Evolutionary conservation across 306 rosid genomes (phyloP).

Genomic region (Casuarina cunninghamiana): DNA sequence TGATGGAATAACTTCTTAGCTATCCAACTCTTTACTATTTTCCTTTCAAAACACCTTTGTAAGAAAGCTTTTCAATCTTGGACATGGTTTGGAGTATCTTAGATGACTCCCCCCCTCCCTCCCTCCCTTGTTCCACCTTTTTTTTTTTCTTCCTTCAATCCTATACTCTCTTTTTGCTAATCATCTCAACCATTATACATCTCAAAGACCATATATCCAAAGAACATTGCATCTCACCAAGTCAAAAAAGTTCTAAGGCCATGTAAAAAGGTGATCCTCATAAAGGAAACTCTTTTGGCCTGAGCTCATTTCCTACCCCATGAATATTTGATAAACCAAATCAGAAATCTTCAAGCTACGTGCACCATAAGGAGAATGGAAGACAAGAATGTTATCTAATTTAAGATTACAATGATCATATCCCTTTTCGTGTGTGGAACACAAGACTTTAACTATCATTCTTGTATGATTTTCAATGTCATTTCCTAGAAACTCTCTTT

Average conservation of each 20-base stretch:
- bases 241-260: neutral
- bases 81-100: no score
- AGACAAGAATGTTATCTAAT: neutral
- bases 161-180: neutral
- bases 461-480: neutral
- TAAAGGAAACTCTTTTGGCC: neutral
- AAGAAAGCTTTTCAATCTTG: no score
- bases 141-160: no score
- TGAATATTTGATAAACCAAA: neutral
- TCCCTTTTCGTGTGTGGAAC: neutral
- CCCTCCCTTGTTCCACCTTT: no score
- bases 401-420: neutral
- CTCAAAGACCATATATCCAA: neutral
- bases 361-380: neutral
- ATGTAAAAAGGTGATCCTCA: neutral
- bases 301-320: neutral
- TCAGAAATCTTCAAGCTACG: neutral
- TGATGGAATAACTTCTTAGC: no score
- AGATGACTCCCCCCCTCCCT: no score
- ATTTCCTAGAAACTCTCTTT: neutral
- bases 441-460: neutral
- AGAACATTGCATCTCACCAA: neutral
- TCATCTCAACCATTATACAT: neutral
- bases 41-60: no score
- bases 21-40: no score